Evolutionary conservation across 1,284 basidiomycete species (phyloP), one percentile per base, ranked within the genome.

Genomic region (Dichomitus squalens): DNA sequence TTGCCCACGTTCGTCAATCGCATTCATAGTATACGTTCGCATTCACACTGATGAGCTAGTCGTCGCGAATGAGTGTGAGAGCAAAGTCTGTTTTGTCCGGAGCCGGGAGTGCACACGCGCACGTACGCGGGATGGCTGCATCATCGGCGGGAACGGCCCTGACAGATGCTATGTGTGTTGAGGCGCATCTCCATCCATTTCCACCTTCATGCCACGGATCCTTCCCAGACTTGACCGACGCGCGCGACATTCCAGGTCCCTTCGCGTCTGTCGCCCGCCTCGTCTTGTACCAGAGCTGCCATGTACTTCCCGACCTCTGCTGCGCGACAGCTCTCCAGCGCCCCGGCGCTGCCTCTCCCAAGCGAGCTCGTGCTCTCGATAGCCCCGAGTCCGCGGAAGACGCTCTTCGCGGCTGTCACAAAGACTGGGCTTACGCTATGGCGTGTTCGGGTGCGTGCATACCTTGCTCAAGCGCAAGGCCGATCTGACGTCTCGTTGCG

Each of bases 301-400:
- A 93, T 93, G 90, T 93, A 93, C 75, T 93, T 93, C 72, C 90
- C 90, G 55, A 92, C 88, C 20, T 85, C 87, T 33, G 84, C 88
- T 51, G 88, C 90, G 25, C 78, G 83, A 66, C 88, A 85, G 67
- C 78, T 92, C 44, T 86, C 86, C 21, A 84, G 84, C 20, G 77
- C 80, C 29, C 87, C 90, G 46, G 78, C 83, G 29, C 74, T 92
- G 44, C 88, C 88, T 20, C 81, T 88, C 61, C 73, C 83, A 51
- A 75, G 79, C 50, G 86, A 88, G 64, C 75, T 79, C 16, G 76
- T 91, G 43, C 72, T 92, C 46, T 78, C 76, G 18, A 71, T 93
- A 54, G 76, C 78, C 25, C 77, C 86, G 4, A 93, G 86, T 67
- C 84, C 87, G 31, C 82, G 86, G 61, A 93, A 85, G 70, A 87